Evolutionary conservation across 208 protist species (phyloP), one percentile per base, ranked within the genome.

Genomic region (Strigomonas culicis): DNA sequence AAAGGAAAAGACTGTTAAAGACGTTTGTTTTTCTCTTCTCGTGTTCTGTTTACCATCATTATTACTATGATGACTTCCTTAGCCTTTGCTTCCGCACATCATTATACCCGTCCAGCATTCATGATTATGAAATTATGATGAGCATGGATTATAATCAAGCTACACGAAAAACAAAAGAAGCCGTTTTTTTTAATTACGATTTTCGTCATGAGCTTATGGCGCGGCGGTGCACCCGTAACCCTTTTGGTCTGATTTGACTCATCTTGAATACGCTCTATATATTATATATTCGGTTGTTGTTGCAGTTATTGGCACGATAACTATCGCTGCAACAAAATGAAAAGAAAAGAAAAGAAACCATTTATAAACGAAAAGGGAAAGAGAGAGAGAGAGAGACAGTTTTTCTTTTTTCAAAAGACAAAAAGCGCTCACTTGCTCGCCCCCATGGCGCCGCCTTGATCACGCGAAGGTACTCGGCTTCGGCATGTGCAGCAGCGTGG

Each of bases 401-500:
- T 13, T 32, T 50, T 21, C 22, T 39, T n/a, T 11, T 27, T 41
- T 19, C 22, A 15, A 64, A 32, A 13, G 31, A 31, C 32, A 30
- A 51, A 53, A 17, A 51, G 43, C 58, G 22, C 47, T 19, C 39
- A 57, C n/a, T n/a, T n/a, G n/a, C n/a, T n/a, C n/a, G 31, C 39
- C 44, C 3, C 28, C 4, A 63, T 55, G 55, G 21, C 21, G 52
- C 36, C 58, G 6, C 31, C 66, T 74, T 78, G 30, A 75, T 39
- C 34, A 39, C 34, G 34, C 34, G 7, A 39, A 13, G 34, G 34
- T 77, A 58, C 68, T 75, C 17, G 84, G 39, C 1, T 72, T 75
- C 13, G 87, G 87, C 86, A 95, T 94, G 68, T 94, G 88, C 51
- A 97, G 75, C 50, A 97, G 75, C 25, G 85, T 93, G 3, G 86